Evolutionary conservation across 768 basidiomycete species (phyloP).

Genomic region (Phylloporus arenicola): DNA sequence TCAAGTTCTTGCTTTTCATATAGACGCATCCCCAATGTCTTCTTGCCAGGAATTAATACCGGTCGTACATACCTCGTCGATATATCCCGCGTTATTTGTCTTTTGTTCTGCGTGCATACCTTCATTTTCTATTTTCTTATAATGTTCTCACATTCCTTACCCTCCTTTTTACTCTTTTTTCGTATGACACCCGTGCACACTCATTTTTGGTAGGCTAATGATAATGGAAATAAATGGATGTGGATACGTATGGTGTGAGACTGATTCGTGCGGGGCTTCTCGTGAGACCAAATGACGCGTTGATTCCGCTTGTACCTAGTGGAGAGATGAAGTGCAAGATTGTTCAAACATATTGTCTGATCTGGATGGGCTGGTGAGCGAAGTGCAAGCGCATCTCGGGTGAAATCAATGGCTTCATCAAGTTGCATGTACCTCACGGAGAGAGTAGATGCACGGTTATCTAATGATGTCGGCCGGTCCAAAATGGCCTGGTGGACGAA

Average conservation of each 20-base stretch:
- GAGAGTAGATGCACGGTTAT: not conserved
- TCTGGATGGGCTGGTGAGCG: too few species aligned
- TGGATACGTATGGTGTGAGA: too few species aligned
- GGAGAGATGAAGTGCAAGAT: not conserved
- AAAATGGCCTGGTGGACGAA: not conserved
- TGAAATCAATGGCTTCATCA: not conserved
- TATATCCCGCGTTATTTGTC: not conserved
- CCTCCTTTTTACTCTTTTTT: not conserved
- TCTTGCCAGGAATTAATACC: slow-evolving; percentile 17
- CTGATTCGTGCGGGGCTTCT: too few species aligned
- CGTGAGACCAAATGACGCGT: too few species aligned
- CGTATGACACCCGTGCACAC: slow-evolving; percentile 2
- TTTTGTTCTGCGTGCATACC: slow-evolving; percentile 1
- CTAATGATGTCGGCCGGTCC: not conserved
- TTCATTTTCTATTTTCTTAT: slow-evolving; percentile 3
- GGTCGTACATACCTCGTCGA: slow-evolving; percentile 5
- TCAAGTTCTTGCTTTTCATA: not conserved
- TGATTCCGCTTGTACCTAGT: too few species aligned
- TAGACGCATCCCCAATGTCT: slow-evolving; percentile 2
- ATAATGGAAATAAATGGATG: slow-evolving; percentile 3
- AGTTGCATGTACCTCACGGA: not conserved
- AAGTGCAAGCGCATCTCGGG: not conserved
- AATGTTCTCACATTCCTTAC: not conserved
- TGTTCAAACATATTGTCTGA: too few species aligned
- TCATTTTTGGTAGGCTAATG: slow-evolving; percentile 4